phyloP scores from a whole-genome alignment of 805 yeast genomes.

The Candida nanaspora region DNA sequence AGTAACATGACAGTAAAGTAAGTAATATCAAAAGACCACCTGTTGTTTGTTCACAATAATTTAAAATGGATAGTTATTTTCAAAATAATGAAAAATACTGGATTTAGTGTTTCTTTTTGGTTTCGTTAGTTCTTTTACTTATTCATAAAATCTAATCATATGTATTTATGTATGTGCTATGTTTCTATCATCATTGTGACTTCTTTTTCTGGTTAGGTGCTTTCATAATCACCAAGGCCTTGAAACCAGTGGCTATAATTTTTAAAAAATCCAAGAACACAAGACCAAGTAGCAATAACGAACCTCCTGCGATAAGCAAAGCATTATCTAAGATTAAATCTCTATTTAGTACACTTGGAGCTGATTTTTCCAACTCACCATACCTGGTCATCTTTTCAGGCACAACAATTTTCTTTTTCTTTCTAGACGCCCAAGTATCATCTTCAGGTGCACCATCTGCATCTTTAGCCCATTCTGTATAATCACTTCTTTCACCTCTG shows the following conservation, averaged over 20 bases:
- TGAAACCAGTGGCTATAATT: background rate
- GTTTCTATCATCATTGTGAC: too few species aligned
- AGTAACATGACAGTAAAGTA: too few species aligned
- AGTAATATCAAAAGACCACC: too few species aligned
- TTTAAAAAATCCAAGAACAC: background rate
- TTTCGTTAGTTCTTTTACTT: too few species aligned
- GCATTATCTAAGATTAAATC: conserved; percentile 47
- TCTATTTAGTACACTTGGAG: conserved; percentile 33
- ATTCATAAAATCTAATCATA: too few species aligned
- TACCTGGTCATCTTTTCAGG: conserved; percentile 16
- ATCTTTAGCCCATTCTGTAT: conserved; percentile 25
- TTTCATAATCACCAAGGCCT: background rate
- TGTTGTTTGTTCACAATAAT: too few species aligned
- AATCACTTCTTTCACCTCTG: conserved; percentile 20
- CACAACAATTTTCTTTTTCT: conserved; percentile 12
- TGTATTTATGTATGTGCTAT: too few species aligned
- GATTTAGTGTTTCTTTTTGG: too few species aligned
- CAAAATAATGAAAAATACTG: too few species aligned
- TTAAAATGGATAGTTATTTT: too few species aligned
- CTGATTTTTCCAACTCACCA: conserved; percentile 22
- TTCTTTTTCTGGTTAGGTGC: too few species aligned
- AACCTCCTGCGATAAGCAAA: conserved; percentile 24
- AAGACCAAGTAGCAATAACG: background rate
- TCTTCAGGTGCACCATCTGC: conserved; percentile 4
- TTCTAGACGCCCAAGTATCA: conserved; percentile 25